Percentiles rank a stretch among this genome's conserved stretches.
phyloP scores from a whole-genome alignment of 306 rosid genomes.

The Pueraria montana region DNA sequence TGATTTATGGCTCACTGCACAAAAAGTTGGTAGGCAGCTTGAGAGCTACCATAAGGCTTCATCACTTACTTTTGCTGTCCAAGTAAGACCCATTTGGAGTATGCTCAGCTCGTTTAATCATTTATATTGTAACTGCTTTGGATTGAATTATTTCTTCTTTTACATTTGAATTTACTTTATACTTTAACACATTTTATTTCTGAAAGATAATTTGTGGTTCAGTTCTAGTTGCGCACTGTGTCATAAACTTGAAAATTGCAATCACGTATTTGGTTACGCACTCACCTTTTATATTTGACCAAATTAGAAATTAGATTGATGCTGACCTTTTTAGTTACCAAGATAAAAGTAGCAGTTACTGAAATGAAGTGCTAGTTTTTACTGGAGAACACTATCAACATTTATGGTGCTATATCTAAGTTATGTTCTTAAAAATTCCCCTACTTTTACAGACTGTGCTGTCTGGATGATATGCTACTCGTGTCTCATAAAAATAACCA shows the following conservation, averaged over 20 bases:
- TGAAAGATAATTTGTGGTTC: conserved; percentile 13
- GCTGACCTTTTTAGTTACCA: background rate
- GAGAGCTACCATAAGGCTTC: conserved; percentile 86
- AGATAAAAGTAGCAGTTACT: background rate
- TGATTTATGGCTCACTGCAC: conserved; percentile 93
- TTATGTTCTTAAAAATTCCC: background rate
- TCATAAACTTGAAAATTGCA: conserved; percentile 6
- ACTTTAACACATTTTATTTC: conserved; percentile 21
- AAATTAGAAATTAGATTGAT: conserved; percentile 12
- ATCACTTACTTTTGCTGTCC: conserved; percentile 82
- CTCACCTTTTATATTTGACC: conserved; percentile 27
- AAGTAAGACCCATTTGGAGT: conserved; percentile 63
- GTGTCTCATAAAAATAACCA: conserved; percentile 29
- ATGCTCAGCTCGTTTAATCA: conserved; percentile 2
- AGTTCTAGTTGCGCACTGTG: conserved; percentile 21
- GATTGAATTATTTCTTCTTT: background rate
- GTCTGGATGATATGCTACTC: conserved; percentile 20
- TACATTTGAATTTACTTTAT: background rate
- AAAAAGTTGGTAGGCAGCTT: conserved; percentile 77
- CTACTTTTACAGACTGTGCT: conserved; percentile 1
- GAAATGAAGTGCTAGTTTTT: background rate
- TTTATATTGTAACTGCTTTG: background rate
- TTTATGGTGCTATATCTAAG: background rate
- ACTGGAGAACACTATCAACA: background rate
- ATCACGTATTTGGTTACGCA: conserved; percentile 10